A percentile compares a stretch with the other conserved stretches of the same genome.
Conservation (phyloP, 2,329 filamentous ascomycete species). For the Talaromyces sp. region DNA sequence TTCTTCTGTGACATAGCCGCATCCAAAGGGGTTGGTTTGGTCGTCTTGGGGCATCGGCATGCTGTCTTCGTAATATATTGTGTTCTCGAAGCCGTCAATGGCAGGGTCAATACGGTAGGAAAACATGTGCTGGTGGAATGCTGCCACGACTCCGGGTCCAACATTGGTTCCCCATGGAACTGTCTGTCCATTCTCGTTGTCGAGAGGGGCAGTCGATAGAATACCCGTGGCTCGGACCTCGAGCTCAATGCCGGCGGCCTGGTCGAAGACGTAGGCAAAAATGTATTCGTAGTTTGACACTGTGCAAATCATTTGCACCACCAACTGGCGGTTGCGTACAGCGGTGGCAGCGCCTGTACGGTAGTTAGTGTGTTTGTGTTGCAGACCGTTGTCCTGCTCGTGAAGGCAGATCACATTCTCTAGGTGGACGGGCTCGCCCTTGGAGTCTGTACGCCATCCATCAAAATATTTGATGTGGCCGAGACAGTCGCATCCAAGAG, state of each 20-base stretch:
- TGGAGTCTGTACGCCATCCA: constrained; percentile 57
- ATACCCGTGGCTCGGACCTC: constrained; percentile 68
- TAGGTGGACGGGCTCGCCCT: constrained; percentile 40
- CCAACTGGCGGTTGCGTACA: constrained; percentile 60
- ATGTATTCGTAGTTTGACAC: constrained; percentile 72
- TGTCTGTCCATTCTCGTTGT: constrained; percentile 53
- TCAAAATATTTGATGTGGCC: constrained; percentile 62
- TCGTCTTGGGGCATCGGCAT: constrained; percentile 54
- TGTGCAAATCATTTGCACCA: constrained; percentile 66
- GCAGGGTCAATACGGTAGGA: constrained; percentile 59
- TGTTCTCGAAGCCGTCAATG: constrained; percentile 53
- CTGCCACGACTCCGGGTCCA: constrained; percentile 62
- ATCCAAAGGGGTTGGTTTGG: constrained; percentile 52
- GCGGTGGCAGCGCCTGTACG: constrained; percentile 61
- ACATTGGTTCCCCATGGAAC: constrained; percentile 66
- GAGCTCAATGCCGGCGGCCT: constrained; percentile 62
- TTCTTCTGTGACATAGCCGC: constrained; percentile 47
- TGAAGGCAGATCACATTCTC: constrained; percentile 66
- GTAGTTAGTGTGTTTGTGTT: constrained; percentile 70
- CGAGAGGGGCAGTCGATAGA: constrained; percentile 62
- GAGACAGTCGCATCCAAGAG: constrained; percentile 66
- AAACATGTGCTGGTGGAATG: constrained; percentile 73
- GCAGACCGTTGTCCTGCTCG: constrained; percentile 65
- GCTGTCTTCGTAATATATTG: constrained; percentile 53
- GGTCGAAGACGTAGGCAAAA: constrained; percentile 67